Evolutionary conservation across 305 asterid species (phyloP).

Genomic region (Salvia sclarea): DNA sequence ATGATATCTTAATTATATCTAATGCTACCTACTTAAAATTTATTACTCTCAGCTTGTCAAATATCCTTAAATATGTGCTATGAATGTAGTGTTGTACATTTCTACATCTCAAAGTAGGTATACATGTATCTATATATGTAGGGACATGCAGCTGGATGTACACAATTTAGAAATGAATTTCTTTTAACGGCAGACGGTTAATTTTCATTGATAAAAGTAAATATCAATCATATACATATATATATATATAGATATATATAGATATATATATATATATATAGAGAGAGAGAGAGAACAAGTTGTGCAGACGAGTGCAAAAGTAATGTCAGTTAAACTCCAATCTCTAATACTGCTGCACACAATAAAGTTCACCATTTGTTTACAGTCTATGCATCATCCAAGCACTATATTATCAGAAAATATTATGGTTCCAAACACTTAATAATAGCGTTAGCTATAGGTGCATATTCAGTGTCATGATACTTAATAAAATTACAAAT

Average conservation of each 20-base stretch:
- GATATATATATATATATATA: too few relatives aligned
- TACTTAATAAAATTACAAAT: too few relatives aligned
- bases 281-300: background rate
- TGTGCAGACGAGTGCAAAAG: too few relatives aligned
- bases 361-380: too few relatives aligned
- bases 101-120: background rate
- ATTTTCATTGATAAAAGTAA: too few relatives aligned
- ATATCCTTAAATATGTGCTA: background rate
- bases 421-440: background rate
- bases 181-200: background rate
- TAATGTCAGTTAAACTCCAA: background rate
- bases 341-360: too few relatives aligned
- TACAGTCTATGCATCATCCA: background rate
- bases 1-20: background rate
- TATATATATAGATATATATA: too few relatives aligned
- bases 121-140: background rate
- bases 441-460: background rate
- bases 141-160: background rate
- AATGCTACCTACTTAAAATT: background rate
- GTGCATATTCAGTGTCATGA: background rate
- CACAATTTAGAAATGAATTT: background rate
- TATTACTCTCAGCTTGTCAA: background rate
- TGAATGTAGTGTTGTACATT: background rate
- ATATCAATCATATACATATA: background rate
- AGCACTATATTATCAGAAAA: background rate